phyloP scores from a whole-genome alignment of 2,329 filamentous ascomycete species.

The Xenoacremonium recifei region DNA sequence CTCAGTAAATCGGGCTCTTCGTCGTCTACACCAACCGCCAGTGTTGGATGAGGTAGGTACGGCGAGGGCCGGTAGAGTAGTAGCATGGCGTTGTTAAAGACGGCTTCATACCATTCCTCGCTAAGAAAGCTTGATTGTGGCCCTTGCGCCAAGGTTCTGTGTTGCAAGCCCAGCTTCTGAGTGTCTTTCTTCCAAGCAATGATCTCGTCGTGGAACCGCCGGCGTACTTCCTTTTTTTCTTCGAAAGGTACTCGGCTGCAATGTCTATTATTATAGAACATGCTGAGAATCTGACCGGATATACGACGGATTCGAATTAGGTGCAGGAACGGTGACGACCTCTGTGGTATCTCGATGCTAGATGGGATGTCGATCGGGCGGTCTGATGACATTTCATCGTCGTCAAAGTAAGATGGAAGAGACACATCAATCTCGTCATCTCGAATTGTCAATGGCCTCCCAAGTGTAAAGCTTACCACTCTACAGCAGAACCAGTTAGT shows the following conservation, averaged over 20 bases:
- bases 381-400: slow-evolving; percentile 1
- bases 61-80: slow-evolving; percentile 9
- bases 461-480: slow-evolving; percentile 8
- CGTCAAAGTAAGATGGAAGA: slow-evolving; percentile 6
- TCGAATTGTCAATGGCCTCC: slow-evolving; percentile 5
- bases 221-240: slow-evolving; percentile 1
- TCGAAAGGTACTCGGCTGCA: not conserved
- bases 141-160: not conserved
- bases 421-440: slow-evolving; percentile 8
- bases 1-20: not conserved
- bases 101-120: slow-evolving; percentile 5
- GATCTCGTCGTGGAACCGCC: slow-evolving; percentile 3
- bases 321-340: slow-evolving; percentile 5
- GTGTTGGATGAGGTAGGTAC: slow-evolving; percentile 3
- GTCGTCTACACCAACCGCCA: not conserved
- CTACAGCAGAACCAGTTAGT: too few relatives aligned
- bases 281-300: slow-evolving; percentile 5
- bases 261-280: slow-evolving; percentile 6
- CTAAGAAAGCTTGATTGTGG: slow-evolving; percentile 4
- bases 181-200: slow-evolving; percentile 5
- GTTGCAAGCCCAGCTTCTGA: not conserved
- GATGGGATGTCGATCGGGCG: not conserved
- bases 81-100: slow-evolving; percentile 7
- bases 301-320: slow-evolving; percentile 6
- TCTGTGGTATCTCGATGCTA: too few relatives aligned